A percentile compares a stretch with the other conserved stretches of the same genome.
These are phyloP conservation scores for Cordyceps militaris DNA, from an alignment of 2,329 filamentous ascomycete species.

Conservation along the genomic window DNA sequence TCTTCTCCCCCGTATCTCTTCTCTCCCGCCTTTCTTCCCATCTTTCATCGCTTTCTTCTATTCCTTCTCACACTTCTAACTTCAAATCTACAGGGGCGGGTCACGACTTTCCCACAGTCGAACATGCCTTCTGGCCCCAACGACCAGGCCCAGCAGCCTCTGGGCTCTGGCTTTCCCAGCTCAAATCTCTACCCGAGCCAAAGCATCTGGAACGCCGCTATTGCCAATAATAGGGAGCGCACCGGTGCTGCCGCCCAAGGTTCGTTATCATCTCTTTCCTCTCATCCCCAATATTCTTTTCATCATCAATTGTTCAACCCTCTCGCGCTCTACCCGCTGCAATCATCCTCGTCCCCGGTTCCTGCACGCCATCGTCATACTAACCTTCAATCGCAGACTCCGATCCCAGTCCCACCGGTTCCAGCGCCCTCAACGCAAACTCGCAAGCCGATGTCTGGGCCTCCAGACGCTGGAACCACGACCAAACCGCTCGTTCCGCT, in stretches of 20 bases:
- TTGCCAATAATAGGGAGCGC: slow-evolving; percentile 34
- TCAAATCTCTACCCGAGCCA: slow-evolving; percentile 30
- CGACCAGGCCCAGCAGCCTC: slow-evolving; percentile 28
- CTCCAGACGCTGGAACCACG: slow-evolving; percentile 53
- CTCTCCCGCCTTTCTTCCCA: neutral
- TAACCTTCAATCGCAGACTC: slow-evolving; percentile 19
- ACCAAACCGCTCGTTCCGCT: slow-evolving; percentile 35
- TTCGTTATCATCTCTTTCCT: slow-evolving; percentile 25
- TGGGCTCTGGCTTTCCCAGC: slow-evolving; percentile 34
- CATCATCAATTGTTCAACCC: neutral
- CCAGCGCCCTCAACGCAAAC: slow-evolving; percentile 59
- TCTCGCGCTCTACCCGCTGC: neutral
- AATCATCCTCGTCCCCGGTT: neutral
- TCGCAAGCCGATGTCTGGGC: slow-evolving; percentile 62
- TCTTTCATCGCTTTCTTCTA: slow-evolving; percentile 10
- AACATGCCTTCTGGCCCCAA: slow-evolving; percentile 28
- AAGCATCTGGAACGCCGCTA: slow-evolving; percentile 34
- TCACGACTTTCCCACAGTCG: slow-evolving; percentile 33
- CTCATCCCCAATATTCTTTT: neutral
- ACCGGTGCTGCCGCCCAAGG: slow-evolving; percentile 36
- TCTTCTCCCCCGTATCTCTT: slow-evolving; percentile 1
- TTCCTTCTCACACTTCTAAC: neutral
- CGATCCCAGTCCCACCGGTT: slow-evolving; percentile 50
- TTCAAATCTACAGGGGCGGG: slow-evolving; percentile 24
- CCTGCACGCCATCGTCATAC: neutral